phyloP scores from a whole-genome alignment of 495 filamentous ascomycete species.

The Gamarada debralockiae region DNA sequence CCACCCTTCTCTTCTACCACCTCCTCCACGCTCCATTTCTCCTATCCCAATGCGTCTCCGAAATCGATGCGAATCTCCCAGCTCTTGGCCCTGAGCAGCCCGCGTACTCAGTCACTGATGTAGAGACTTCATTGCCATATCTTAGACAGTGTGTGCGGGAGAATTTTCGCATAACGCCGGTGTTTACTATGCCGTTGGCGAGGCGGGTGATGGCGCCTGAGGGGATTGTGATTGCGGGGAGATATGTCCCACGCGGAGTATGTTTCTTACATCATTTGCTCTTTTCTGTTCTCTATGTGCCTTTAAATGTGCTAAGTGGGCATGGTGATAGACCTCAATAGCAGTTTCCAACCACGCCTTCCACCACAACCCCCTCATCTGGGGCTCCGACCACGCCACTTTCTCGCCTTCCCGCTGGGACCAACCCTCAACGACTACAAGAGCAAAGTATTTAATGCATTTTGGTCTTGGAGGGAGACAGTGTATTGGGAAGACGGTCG shows the following conservation, averaged over 20 bases:
- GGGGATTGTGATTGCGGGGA: background rate
- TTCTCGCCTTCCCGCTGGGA: slow-evolving; percentile 5
- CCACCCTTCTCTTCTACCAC: slow-evolving; percentile 7
- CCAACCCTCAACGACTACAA: background rate
- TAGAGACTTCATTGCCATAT: slow-evolving; percentile 1
- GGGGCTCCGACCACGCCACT: slow-evolving; percentile 3
- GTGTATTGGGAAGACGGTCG: slow-evolving; percentile 7
- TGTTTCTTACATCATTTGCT: background rate
- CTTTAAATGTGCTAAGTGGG: no score
- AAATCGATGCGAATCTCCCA: background rate
- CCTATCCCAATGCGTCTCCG: background rate
- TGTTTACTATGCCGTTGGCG: slow-evolving; percentile 9
- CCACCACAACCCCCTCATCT: slow-evolving; percentile 10
- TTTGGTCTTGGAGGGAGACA: slow-evolving; percentile 5
- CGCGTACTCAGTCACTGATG: background rate
- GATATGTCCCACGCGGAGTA: background rate
- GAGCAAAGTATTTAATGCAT: background rate
- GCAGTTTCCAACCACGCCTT: slow-evolving; percentile 4
- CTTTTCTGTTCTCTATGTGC: background rate
- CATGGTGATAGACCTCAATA: background rate
- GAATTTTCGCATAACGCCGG: slow-evolving; percentile 11
- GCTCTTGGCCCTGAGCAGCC: background rate
- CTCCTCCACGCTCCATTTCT: slow-evolving; percentile 1
- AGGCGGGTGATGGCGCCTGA: background rate
- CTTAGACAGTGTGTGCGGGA: background rate